Percentiles rank a stretch among this genome's conserved stretches.
Evolutionary conservation across 805 yeast genomes (phyloP).

Genomic region (Gaillardinia entomophila): DNA sequence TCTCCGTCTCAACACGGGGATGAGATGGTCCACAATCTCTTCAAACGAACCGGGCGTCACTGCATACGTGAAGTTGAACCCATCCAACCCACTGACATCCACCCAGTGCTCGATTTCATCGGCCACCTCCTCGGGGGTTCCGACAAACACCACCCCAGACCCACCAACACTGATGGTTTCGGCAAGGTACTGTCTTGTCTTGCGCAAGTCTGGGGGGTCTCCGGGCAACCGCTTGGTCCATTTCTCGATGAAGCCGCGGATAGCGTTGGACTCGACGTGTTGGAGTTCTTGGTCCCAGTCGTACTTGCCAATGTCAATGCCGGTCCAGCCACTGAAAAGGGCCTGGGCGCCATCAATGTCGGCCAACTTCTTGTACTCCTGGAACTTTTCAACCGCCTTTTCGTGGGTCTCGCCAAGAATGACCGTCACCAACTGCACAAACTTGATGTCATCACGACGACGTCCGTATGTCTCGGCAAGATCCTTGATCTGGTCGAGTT

Average conservation of each 20-base stretch:
- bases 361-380: conserved; percentile 23
- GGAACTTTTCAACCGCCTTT: conserved; percentile 33
- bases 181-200: conserved; percentile 21
- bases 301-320: conserved; percentile 32
- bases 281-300: conserved; percentile 24
- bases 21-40: conserved; percentile 28
- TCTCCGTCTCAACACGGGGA: conserved; percentile 31
- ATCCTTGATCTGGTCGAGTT: conserved; percentile 23
- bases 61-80: conserved; percentile 36
- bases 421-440: conserved; percentile 30
- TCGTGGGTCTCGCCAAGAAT: conserved; percentile 37
- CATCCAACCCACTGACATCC: conserved; percentile 34
- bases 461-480: conserved; percentile 30
- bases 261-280: conserved; percentile 26
- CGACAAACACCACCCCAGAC: conserved; percentile 28
- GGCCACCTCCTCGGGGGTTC: conserved; percentile 33
- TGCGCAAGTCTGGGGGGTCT: conserved; percentile 9
- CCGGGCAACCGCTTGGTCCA: conserved; percentile 27
- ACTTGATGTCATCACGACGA: conserved; percentile 30
- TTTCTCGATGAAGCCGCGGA: conserved; percentile 24
- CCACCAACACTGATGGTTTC: conserved; percentile 22
- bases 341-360: conserved; percentile 39
- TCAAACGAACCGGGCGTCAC: conserved; percentile 30
- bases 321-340: conserved; percentile 36
- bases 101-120: conserved; percentile 36